Base-by-base conservation (phyloP, 2,329 filamentous ascomycete species). In the Anisogramma anomala region DNA sequence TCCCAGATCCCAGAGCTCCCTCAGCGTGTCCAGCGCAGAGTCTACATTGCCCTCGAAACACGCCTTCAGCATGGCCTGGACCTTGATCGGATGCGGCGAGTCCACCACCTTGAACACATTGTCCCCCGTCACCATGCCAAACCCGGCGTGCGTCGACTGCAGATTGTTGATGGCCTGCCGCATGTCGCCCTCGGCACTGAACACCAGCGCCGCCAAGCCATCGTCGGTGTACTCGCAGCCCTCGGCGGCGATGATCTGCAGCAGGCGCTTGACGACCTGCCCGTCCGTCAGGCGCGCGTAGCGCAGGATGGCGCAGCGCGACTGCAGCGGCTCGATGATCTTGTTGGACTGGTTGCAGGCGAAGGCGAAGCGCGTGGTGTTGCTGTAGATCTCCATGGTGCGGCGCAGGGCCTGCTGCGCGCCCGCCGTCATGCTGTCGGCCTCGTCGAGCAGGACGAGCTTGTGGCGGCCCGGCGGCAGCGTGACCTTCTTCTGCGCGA, bases 261-360 rank as follows among this genome's bases (percentile, higher is more conserved):
- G 68, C 47, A 98, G 63, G 30, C 91, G 77, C 66, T 89, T 88
- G 38, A 95, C 86, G 19, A 98, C 79, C 60, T 98, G 89, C 10
- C 77, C 81, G 58, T 98, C 91, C 2, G 89, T 95, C 50, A 98
- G 71, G 42, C 89, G 82, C 23, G 88, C 81, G 62, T 95, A 98
- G 45, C 91, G 82, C 41, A 98, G 74, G 57, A 98, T 96, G 15
- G 91, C 91, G 59, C 91, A 98, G 54, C 91, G 79, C 14, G 88
- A 95, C 62, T 98, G 91, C 38, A 98, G 71, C n/a, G 91, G 91
- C 62, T 98, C 91, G 61, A 98, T 98, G 58, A 98, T 96, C 66
- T 96, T 98, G 68, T 96, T 98, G 48, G 84, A 91, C 67, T 94
- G 86, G 61, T 98, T 98, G 70, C 91, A 98, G 2, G 91, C 91